Evolutionary conservation across 768 basidiomycete species (phyloP).

Genomic region (Agaricus sinodeliciosus): DNA sequence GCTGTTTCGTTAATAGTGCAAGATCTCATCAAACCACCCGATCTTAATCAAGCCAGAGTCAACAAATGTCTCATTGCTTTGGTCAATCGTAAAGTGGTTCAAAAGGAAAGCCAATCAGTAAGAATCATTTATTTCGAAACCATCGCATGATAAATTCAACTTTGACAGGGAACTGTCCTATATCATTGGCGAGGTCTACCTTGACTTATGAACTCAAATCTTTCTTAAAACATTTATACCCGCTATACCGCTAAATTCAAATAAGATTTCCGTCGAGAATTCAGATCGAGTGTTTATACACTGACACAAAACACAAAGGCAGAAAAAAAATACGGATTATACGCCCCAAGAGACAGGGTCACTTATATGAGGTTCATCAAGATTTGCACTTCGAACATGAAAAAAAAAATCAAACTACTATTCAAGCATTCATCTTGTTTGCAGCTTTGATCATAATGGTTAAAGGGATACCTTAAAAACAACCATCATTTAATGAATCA

Average conservation of each 20-base stretch:
- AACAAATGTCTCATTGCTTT: slow-evolving; percentile 93
- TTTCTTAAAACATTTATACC: too few relatives aligned
- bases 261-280: too few relatives aligned
- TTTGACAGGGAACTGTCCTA: slow-evolving; percentile 46
- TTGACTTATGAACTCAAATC: slow-evolving; percentile 1
- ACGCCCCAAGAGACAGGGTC: too few relatives aligned
- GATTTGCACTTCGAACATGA: too few relatives aligned
- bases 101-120: slow-evolving; percentile 64
- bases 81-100: slow-evolving; percentile 79
- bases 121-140: slow-evolving; percentile 13
- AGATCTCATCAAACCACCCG: slow-evolving; percentile 72
- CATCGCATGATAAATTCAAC: not conserved
- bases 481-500: not conserved
- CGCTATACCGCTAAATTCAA: too few relatives aligned
- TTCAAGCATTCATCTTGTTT: not conserved
- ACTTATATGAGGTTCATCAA: too few relatives aligned
- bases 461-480: slow-evolving; percentile 15
- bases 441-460: slow-evolving; percentile 19
- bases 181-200: slow-evolving; percentile 57
- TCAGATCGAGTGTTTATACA: too few relatives aligned
- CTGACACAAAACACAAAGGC: too few relatives aligned
- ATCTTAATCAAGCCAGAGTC: slow-evolving; percentile 83
- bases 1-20: slow-evolving; percentile 40
- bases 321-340: too few relatives aligned
- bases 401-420: not conserved